Percentiles rank a stretch among this genome's conserved stretches.
Conservation (phyloP, 2,329 filamentous ascomycete genomes). For the Penicillium sp. region DNA sequence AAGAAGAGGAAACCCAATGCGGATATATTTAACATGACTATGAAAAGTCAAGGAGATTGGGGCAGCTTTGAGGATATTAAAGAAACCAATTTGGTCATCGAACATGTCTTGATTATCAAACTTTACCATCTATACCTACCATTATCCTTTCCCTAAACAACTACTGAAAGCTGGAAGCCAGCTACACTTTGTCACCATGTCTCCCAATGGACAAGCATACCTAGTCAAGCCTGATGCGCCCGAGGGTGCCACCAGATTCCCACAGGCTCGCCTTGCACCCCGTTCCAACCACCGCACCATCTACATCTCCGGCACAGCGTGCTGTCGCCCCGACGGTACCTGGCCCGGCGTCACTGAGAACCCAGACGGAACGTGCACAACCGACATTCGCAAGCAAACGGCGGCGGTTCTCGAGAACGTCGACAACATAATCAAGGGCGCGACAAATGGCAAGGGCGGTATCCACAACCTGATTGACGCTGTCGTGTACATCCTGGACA, state of each 20-base stretch:
- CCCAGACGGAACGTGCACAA: conserved; percentile 31
- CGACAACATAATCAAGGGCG: conserved; percentile 38
- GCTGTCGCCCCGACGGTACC: conserved; percentile 33
- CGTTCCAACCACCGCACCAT: conserved; percentile 34
- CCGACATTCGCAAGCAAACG: conserved; percentile 40
- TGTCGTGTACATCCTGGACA: conserved; percentile 43
- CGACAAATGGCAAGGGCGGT: conserved; percentile 34
- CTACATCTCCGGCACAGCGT: conserved; percentile 42
- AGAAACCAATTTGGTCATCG: no score
- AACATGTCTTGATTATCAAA: neutral
- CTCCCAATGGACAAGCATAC: conserved; percentile 34
- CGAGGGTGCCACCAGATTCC: conserved; percentile 27
- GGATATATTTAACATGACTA: neutral
- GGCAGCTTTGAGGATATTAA: neutral
- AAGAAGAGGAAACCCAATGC: neutral
- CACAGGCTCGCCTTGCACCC: conserved; percentile 38
- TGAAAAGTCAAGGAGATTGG: neutral
- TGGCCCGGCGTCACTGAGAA: conserved; percentile 37
- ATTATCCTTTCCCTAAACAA: neutral
- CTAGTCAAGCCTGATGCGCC: conserved; percentile 30
- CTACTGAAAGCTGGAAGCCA: neutral
- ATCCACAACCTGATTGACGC: conserved; percentile 41
- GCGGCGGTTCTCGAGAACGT: conserved; percentile 39
- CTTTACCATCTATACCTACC: no score
- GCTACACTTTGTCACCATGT: conserved; percentile 18